Evolutionary conservation across 192 early-diverging fungal species (phyloP).

Genomic region (Geranomyces michiganensis): DNA sequence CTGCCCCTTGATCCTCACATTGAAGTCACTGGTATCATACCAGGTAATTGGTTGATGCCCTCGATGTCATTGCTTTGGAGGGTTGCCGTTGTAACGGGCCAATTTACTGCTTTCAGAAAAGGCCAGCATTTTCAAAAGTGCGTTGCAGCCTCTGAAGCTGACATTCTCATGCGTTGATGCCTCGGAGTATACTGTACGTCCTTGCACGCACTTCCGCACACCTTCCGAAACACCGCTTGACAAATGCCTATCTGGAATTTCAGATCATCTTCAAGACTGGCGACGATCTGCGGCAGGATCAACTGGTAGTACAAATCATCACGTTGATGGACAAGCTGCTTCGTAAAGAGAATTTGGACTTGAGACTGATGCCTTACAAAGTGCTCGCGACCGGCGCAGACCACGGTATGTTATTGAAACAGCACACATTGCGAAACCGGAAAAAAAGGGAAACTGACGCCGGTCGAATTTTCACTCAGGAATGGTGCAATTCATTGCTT

Average conservation of each 20-base stretch:
- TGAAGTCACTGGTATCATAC: slow-evolving; percentile 82
- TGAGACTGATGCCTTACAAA: slow-evolving; percentile 91
- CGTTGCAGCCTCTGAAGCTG: slow-evolving; percentile 82
- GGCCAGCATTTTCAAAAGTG: slow-evolving; percentile 88
- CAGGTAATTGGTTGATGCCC: slow-evolving; percentile 52
- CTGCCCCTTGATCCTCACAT: slow-evolving; percentile 91
- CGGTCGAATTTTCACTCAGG: slow-evolving; percentile 36
- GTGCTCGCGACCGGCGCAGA: slow-evolving; percentile 94
- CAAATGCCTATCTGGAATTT: background rate
- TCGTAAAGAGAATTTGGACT: slow-evolving; percentile 93
- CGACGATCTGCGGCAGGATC: slow-evolving; percentile 97
- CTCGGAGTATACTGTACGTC: slow-evolving; percentile 77
- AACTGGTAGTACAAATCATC: slow-evolving; percentile 96
- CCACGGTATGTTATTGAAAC: slow-evolving; percentile 64
- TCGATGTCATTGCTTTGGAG: background rate
- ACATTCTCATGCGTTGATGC: slow-evolving; percentile 84
- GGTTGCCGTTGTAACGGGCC: too few species aligned
- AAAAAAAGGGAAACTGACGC: too few species aligned
- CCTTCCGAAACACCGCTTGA: background rate
- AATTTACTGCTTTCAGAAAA: slow-evolving; percentile 57
- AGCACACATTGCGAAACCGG: too few species aligned
- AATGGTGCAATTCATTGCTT: slow-evolving; percentile 93
- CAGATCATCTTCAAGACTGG: slow-evolving; percentile 95
- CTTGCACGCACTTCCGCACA: background rate
- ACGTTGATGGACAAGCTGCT: slow-evolving; percentile 96